These are phyloP conservation scores for Aureobasidium zeae DNA, from an alignment of 2,329 filamentous ascomycete genomes.

Conservation along the genomic window DNA sequence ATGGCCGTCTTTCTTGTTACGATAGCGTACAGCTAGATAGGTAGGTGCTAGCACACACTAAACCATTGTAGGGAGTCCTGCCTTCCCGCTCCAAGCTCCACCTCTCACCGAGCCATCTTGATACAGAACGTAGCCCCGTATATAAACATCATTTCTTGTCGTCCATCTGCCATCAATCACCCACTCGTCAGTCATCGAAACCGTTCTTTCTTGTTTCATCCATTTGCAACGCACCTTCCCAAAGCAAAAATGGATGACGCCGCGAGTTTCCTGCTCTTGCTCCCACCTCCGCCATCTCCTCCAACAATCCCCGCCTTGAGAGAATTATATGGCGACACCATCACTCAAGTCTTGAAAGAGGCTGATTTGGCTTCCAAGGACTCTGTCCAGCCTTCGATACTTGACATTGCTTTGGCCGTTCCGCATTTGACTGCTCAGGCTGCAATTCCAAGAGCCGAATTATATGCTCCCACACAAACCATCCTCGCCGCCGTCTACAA, in stretches of 20 bases:
- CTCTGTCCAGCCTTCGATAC: slow-evolving; percentile 30
- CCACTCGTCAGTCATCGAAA: background rate
- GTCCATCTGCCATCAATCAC: background rate
- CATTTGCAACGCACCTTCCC: background rate
- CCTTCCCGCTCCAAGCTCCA: background rate
- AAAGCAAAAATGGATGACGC: slow-evolving; percentile 17
- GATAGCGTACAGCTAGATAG: too few species aligned
- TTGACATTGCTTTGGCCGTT: slow-evolving; percentile 55
- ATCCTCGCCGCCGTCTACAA: slow-evolving; percentile 70
- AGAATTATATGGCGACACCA: slow-evolving; percentile 34
- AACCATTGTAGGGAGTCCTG: background rate
- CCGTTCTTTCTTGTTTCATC: background rate
- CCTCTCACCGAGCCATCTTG: background rate
- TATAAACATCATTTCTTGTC: background rate
- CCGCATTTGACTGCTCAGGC: slow-evolving; percentile 50
- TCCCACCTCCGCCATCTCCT: slow-evolving; percentile 36
- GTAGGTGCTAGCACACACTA: background rate
- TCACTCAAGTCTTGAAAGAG: slow-evolving; percentile 35
- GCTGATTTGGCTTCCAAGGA: slow-evolving; percentile 28
- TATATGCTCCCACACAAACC: slow-evolving; percentile 62
- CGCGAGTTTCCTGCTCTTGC: slow-evolving; percentile 33
- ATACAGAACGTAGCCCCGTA: slow-evolving; percentile 1
- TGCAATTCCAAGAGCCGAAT: slow-evolving; percentile 43
- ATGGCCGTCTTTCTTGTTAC: too few species aligned
- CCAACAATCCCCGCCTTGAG: slow-evolving; percentile 34